Evolutionary conservation across 805 yeast species (phyloP), one percentile per base, ranked within the genome.

Genomic region (Isabelozyma rhagii): DNA sequence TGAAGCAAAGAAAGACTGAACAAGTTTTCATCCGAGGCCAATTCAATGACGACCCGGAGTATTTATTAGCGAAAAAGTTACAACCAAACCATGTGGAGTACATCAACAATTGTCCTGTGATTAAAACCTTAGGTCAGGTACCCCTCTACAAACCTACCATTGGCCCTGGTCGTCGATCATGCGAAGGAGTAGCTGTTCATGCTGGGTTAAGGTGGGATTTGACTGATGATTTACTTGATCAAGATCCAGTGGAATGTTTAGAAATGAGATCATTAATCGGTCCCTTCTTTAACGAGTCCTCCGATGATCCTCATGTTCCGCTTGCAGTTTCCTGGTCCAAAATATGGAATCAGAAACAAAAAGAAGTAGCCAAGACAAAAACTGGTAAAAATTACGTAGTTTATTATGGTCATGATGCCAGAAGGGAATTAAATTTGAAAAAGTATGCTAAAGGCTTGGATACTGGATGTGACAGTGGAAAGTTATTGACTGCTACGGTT

Each of bases 351-450:
- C 55, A 61, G 41, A 71, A 72, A 51, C 82, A 77, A 55, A 63
- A 66, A 47, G 55, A 62, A 52, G n/a, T 56, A 57, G 36, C 64
- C 67, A 41, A 67, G 63, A 53, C 69, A 56, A 62, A 66, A 57
- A 44, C 71, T 47, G 41, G 47, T 14, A 31, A 31, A 13, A 31
- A 5, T 8, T 31, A 31, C 10, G 71, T 77, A 18, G 90, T 89
- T 3, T 82, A 81, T 58, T 92, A 92, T 62, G 98, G 97, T 1
- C 98, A 92, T 62, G 96, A 89, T 62, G 96, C 97, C 3, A 74
- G 82, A 48, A 72, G 84, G 48, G 97, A 97, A 1, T 77, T 91
- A 45, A 82, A 79, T 48, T 54, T 84, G 45, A 78, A 79, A 55
- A 78, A 79, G 52, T 89, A 75, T 64, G 75, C 96, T 3, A 82